Evolutionary conservation across 805 yeast species (phyloP), one percentile per base, ranked within the genome.

Genomic region (Yarrowia deformans): DNA sequence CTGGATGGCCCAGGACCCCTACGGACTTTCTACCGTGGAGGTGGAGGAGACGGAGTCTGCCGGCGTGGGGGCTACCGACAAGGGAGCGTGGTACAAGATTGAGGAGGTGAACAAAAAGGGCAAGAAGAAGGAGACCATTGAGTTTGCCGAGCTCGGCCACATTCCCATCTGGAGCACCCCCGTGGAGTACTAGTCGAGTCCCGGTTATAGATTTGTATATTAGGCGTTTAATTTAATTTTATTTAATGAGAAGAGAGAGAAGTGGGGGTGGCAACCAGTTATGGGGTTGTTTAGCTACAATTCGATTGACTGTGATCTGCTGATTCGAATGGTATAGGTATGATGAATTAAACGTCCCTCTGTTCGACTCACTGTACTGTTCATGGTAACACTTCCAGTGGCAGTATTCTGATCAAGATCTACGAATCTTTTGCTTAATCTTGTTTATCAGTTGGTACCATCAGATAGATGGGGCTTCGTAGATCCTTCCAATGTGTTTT

Each of bases 1-100:
- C 23, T 94, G 99, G 99, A 86, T 94, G 74, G 96, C 98, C n/a
- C 81, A 82, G 70, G 99, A 94, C 77, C 89, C 91, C 10, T 86
- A 87, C 85, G 98, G 98, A 1, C 84, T 91, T 73, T 90, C 97
- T 0, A 79, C 82, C 1, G 76, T 75, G 14, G 87, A 88, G 73
- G 87, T 90, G 29, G 84, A 83, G 48, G 81, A 85, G 50, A 83
- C 91, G 66, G 74, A 74, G 12, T 77, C 80, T 23, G 84, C 82
- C 1, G 81, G 87, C 8, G 85, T 92, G 60, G 83, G 84, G 18
- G 87, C 90, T 64, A 81, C 86, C 68, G 97, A 93, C 76, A 87
- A 84, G 58, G 88, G 89, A 72, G 86, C 97, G 0, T 77, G 80
- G 58, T 86, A 90, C 69, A 80, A 83, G 70, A 74, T 78, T 55